Conservation (phyloP, 2,329 filamentous ascomycete species). For the Magnaporthiopsis incrustans region DNA sequence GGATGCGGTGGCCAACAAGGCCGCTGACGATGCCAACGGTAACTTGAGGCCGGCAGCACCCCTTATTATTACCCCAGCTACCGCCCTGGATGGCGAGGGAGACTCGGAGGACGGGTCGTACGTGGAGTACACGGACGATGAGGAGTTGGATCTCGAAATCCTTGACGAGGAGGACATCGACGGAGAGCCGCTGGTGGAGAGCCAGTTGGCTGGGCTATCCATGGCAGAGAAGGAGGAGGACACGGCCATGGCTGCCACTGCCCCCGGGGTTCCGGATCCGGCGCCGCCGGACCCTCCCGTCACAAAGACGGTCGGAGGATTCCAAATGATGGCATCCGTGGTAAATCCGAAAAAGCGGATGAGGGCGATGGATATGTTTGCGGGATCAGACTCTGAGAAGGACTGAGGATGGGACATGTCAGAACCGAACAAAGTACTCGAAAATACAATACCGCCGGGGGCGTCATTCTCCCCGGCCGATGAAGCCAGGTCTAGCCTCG, state of each 20-base stretch:
- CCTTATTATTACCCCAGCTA: no score
- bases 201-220: constrained; percentile 37
- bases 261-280: constrained; percentile 3
- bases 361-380: constrained; percentile 82
- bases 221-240: constrained; percentile 22
- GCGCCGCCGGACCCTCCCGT: neutral
- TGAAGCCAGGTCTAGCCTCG: neutral
- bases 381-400: constrained; percentile 52
- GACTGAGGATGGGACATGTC: constrained; percentile 13
- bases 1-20: constrained; percentile 23
- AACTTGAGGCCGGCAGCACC: neutral
- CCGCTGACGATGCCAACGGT: constrained; percentile 22
- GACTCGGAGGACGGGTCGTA: constrained; percentile 20
- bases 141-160: constrained; percentile 41
- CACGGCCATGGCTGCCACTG: constrained; percentile 7
- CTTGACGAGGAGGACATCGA: constrained; percentile 36
- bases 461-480: no score
- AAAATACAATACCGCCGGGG: neutral
- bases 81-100: constrained; percentile 10
- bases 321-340: constrained; percentile 17
- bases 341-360: constrained; percentile 49
- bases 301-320: constrained; percentile 14
- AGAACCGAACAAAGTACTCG: neutral
- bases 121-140: constrained; percentile 30
- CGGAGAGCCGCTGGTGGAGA: constrained; percentile 37